phyloP scores from a whole-genome alignment of 495 filamentous ascomycete species.

The Hyaloscypha finlandica region DNA sequence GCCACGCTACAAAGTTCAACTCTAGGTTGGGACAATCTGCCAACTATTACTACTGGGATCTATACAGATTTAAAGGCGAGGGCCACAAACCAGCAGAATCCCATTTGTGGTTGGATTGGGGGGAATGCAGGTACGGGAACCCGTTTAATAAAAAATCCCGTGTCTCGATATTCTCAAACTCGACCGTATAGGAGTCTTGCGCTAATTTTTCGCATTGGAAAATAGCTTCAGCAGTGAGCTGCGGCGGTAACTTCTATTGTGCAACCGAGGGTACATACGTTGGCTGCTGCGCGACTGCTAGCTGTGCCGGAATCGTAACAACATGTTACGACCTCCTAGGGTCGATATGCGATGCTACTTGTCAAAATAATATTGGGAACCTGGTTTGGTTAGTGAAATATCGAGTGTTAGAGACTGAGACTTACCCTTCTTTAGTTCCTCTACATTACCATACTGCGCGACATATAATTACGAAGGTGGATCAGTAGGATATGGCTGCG shows the following conservation, averaged over 20 bases:
- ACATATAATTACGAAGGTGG: background rate
- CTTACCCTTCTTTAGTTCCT: background rate
- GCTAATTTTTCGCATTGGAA: too few relatives aligned
- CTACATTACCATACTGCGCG: constrained; percentile 7
- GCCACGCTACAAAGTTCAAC: too few relatives aligned
- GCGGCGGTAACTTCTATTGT: too few relatives aligned
- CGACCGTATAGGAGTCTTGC: too few relatives aligned
- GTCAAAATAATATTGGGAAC: background rate
- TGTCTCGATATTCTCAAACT: too few relatives aligned
- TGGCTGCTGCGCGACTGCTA: background rate
- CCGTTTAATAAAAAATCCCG: background rate
- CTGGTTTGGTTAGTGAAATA: background rate
- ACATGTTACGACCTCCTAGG: background rate
- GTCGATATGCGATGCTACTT: background rate
- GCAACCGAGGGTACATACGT: background rate
- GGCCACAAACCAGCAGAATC: background rate
- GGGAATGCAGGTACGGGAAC: background rate
- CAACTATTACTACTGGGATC: too few relatives aligned
- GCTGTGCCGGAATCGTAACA: background rate
- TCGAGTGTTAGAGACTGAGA: background rate
- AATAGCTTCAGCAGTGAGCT: too few relatives aligned
- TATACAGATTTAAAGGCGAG: background rate
- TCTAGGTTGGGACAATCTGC: too few relatives aligned
- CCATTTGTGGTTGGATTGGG: constrained; percentile 1
- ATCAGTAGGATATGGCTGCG: constrained; percentile 14